Conservation (phyloP, 768 basidiomycete species). For the Trametes maxima region DNA sequence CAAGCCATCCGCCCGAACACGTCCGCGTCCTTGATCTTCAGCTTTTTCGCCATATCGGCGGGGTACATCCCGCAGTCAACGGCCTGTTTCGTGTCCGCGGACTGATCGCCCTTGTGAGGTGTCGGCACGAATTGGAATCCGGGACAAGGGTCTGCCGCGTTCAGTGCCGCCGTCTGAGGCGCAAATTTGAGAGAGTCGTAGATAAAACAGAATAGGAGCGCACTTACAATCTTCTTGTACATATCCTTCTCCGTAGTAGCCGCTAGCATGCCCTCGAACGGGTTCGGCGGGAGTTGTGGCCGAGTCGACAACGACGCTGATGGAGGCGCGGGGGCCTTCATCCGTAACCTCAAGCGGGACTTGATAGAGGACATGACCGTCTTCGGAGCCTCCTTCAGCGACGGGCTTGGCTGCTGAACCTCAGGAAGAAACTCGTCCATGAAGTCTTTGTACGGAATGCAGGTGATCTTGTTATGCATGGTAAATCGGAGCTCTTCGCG, state of each 20-base stretch:
- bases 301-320: too few relatives aligned
- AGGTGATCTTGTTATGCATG: background rate
- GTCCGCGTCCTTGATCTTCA: background rate
- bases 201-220: too few relatives aligned
- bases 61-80: background rate
- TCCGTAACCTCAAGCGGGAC: background rate
- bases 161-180: background rate
- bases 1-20: background rate
- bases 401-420: too few relatives aligned
- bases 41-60: background rate
- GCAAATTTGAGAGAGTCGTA: too few relatives aligned
- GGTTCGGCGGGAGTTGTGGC: too few relatives aligned
- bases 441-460: background rate
- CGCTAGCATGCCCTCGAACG: too few relatives aligned
- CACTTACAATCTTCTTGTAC: background rate
- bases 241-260: background rate
- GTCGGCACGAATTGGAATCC: constrained; percentile 1
- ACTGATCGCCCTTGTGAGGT: background rate
- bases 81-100: background rate
- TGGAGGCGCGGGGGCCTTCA: too few relatives aligned
- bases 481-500: background rate
- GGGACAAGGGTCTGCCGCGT: background rate
- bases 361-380: too few relatives aligned
- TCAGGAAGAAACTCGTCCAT: background rate
- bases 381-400: background rate